phyloP scores from a whole-genome alignment of 2,329 filamentous ascomycete genomes.

The Xylariales sp. region DNA sequence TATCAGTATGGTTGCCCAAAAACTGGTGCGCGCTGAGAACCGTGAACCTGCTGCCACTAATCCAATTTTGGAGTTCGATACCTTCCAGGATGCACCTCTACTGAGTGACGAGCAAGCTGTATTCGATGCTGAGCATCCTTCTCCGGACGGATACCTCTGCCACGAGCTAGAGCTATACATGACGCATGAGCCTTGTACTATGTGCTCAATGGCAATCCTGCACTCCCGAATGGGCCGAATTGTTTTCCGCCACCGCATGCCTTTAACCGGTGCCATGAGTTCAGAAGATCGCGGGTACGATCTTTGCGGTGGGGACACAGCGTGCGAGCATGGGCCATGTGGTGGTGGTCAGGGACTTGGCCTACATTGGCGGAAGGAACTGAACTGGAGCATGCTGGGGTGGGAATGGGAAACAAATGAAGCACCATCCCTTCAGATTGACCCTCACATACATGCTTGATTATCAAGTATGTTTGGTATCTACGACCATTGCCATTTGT shows the following conservation, averaged over 20 bases:
- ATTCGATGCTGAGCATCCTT: constrained; percentile 60
- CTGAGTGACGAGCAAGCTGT: constrained; percentile 61
- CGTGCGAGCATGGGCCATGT: constrained; percentile 28
- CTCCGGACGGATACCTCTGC: constrained; percentile 83
- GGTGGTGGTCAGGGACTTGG: constrained; percentile 58
- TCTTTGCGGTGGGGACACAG: constrained; percentile 17
- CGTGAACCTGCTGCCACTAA: constrained; percentile 27
- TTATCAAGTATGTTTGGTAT: too few species aligned
- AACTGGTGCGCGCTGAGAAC: constrained; percentile 54
- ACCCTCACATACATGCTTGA: constrained; percentile 45
- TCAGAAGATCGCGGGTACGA: constrained; percentile 63
- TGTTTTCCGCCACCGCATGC: constrained; percentile 76
- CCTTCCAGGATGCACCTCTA: constrained; percentile 65
- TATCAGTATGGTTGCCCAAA: constrained; percentile 77
- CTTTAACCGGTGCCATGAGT: constrained; percentile 74
- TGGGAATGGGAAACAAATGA: constrained; percentile 66
- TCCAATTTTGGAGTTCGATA: constrained; percentile 50
- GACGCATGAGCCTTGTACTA: constrained; percentile 92
- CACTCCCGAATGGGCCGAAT: constrained; percentile 89
- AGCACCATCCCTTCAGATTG: constrained; percentile 33
- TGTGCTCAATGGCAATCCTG: constrained; percentile 94
- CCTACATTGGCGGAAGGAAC: constrained; percentile 67
- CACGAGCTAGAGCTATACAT: constrained; percentile 90
- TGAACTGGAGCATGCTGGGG: constrained; percentile 81
- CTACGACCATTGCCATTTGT: too few species aligned